phyloP scores from a whole-genome alignment of 495 filamentous ascomycete genomes.

The Hyaloscypha finlandica region DNA sequence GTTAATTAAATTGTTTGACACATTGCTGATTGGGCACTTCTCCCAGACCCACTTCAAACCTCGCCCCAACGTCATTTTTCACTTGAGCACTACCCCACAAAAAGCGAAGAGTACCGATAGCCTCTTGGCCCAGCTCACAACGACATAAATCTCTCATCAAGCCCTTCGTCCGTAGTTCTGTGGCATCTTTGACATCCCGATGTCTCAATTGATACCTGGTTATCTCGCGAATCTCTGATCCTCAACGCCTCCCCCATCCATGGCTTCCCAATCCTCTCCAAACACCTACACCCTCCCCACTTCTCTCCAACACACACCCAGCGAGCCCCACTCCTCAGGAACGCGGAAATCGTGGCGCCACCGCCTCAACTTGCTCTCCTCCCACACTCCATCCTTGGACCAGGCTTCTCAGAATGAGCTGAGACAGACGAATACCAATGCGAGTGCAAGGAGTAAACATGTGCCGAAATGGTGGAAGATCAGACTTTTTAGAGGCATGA shows the following conservation, averaged over 20 bases:
- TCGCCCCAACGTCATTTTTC: slow-evolving; percentile 6
- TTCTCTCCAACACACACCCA: slow-evolving; percentile 9
- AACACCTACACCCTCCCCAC: slow-evolving; percentile 27
- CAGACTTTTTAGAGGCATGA: slow-evolving; percentile 55
- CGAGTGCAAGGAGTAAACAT: slow-evolving; percentile 23
- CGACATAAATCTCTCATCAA: slow-evolving; percentile 12
- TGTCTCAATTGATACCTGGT: slow-evolving; percentile 5
- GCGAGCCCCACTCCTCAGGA: not conserved
- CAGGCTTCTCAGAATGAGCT: not conserved
- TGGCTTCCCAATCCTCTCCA: slow-evolving; percentile 17
- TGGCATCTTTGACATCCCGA: not conserved
- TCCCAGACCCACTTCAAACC: slow-evolving; percentile 6
- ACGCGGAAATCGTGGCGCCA: slow-evolving; percentile 23
- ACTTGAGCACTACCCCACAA: slow-evolving; percentile 17
- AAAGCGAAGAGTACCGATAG: not conserved
- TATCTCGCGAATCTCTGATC: not conserved
- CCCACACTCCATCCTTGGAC: not conserved
- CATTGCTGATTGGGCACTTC: not conserved
- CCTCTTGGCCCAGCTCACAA: not conserved
- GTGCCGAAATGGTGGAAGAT: slow-evolving; percentile 32
- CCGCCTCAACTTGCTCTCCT: slow-evolving; percentile 18
- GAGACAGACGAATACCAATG: slow-evolving; percentile 11
- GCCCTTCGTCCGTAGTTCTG: not conserved
- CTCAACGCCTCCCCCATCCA: not conserved
- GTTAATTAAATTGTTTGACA: too few species aligned